Percentiles rank a stretch among this genome's conserved stretches.
Conservation (phyloP, 352 stramenopile genomes). For the Globisporangium cylindrosporum region DNA sequence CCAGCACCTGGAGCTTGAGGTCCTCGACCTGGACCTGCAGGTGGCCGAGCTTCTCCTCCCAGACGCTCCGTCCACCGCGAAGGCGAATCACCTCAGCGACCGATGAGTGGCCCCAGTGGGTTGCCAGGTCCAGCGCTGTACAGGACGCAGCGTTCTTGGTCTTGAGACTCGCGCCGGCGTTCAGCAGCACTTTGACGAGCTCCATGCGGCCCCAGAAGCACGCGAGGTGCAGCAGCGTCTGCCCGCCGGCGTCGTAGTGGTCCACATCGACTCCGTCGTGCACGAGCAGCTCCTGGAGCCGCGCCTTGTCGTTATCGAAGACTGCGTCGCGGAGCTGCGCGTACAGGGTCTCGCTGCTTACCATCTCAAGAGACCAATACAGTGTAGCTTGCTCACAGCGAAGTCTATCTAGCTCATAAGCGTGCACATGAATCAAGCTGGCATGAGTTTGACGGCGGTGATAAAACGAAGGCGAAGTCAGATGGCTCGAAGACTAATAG, state of each 20-base stretch:
- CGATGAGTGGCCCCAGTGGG: slow-evolving; percentile 69
- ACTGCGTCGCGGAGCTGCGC: slow-evolving; percentile 70
- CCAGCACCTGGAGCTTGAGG: slow-evolving; percentile 31
- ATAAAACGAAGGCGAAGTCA: not conserved
- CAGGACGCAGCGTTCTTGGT: slow-evolving; percentile 69
- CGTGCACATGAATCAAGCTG: not conserved
- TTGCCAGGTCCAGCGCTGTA: slow-evolving; percentile 67
- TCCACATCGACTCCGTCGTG: slow-evolving; percentile 50
- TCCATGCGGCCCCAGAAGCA: slow-evolving; percentile 74
- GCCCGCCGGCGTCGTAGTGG: slow-evolving; percentile 66
- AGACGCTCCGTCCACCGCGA: slow-evolving; percentile 59
- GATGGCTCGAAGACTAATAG: not conserved
- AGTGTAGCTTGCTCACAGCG: not conserved
- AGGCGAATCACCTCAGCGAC: slow-evolving; percentile 69
- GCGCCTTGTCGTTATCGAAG: slow-evolving; percentile 58
- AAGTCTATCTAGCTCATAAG: not conserved
- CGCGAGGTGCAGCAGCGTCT: slow-evolving; percentile 72
- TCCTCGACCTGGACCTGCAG: slow-evolving; percentile 70
- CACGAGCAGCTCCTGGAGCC: slow-evolving; percentile 41
- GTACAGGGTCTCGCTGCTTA: slow-evolving; percentile 42
- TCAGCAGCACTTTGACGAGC: slow-evolving; percentile 56
- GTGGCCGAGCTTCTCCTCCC: slow-evolving; percentile 70
- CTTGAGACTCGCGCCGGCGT: slow-evolving; percentile 60
- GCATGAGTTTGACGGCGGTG: not conserved
- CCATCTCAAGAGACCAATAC: slow-evolving; percentile 1